These are phyloP conservation scores for Gossypium aridum DNA, from an alignment of 441 rosid species.

Conservation along the genomic window DNA sequence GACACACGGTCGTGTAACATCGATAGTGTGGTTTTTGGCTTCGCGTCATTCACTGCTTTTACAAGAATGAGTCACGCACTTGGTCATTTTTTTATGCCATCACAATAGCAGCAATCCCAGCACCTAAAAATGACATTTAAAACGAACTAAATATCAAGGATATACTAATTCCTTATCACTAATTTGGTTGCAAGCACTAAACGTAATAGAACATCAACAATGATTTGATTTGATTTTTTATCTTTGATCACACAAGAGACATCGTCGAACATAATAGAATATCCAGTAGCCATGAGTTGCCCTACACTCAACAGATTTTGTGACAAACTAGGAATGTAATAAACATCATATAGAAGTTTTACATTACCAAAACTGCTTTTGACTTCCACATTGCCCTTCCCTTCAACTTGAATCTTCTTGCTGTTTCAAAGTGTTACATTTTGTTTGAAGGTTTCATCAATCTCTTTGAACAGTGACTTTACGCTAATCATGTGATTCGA, in stretches of 20 bases:
- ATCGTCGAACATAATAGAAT: not conserved
- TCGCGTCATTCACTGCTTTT: too few relatives aligned
- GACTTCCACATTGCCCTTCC: not conserved
- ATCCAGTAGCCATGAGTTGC: not conserved
- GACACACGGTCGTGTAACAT: too few relatives aligned
- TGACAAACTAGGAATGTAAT: not conserved
- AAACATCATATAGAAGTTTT: too few relatives aligned
- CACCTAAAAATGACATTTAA: too few relatives aligned
- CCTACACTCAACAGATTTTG: not conserved
- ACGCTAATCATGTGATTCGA: not conserved
- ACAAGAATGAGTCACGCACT: too few relatives aligned
- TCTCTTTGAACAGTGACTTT: not conserved
- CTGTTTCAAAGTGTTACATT: not conserved
- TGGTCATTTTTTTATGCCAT: too few relatives aligned
- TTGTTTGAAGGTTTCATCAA: not conserved
- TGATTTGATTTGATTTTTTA: not conserved
- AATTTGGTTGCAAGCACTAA: too few relatives aligned
- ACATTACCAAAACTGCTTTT: too few relatives aligned
- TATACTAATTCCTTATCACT: too few relatives aligned
- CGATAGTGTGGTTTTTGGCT: rapidly evolving
- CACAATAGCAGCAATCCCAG: too few relatives aligned
- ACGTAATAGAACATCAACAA: not conserved
- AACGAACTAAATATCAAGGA: too few relatives aligned
- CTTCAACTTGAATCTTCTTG: not conserved
- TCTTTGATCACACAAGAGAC: not conserved